These are phyloP conservation scores for Rhodotorula diobovata DNA, from an alignment of 768 basidiomycete genomes.

Conservation along the genomic window DNA sequence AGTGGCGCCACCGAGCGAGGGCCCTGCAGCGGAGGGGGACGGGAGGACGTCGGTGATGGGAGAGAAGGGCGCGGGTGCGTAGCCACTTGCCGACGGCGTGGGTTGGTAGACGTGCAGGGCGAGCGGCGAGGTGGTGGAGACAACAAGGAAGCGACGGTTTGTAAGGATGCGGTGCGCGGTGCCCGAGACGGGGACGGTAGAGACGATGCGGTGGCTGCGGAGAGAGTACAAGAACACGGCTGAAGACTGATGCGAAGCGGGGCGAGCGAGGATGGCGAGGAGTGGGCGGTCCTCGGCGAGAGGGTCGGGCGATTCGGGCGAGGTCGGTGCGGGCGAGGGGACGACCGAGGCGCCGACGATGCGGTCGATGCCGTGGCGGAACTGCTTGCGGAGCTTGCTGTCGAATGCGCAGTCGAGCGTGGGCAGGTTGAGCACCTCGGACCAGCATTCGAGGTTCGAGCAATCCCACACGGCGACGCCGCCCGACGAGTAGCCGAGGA, in stretches of 20 bases:
- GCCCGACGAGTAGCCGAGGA: constrained; percentile 19
- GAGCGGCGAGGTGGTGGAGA: constrained; percentile 22
- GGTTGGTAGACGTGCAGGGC: constrained; percentile 23
- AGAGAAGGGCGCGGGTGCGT: constrained; percentile 16
- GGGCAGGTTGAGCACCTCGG: constrained; percentile 28
- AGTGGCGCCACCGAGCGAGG: constrained; percentile 9
- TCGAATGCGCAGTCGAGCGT: constrained; percentile 18
- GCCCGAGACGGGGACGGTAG: constrained; percentile 9
- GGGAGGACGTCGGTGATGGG: constrained; percentile 23
- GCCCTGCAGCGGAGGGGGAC: neutral
- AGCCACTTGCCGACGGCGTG: neutral
- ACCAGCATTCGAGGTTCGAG: constrained; percentile 31
- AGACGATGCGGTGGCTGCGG: constrained; percentile 12
- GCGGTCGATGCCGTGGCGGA: neutral
- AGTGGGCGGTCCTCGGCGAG: neutral
- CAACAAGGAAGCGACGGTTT: constrained; percentile 5
- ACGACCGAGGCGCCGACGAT: constrained; percentile 3
- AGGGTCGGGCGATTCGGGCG: neutral
- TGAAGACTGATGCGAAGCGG: neutral
- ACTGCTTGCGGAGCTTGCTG: neutral
- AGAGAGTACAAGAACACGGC: constrained; percentile 29
- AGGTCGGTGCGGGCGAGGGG: neutral
- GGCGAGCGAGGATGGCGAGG: constrained; percentile 5
- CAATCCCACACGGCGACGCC: constrained; percentile 32
- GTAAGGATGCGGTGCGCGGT: constrained; percentile 8